Base-by-base conservation (phyloP, 2,329 filamentous ascomycete genomes). In the Cercospora zeina region DNA sequence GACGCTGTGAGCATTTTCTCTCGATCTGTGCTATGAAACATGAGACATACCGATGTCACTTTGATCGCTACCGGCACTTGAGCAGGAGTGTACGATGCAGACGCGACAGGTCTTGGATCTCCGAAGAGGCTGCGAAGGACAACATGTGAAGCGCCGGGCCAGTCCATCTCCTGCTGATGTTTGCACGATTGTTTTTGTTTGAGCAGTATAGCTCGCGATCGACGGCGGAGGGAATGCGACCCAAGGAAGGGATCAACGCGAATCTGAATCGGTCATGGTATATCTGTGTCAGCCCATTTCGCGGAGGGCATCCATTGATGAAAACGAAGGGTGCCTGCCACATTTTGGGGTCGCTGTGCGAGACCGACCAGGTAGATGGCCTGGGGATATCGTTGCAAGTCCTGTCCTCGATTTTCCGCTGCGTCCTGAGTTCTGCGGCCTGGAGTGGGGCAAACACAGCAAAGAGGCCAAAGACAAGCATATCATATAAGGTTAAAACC, bases 111-210 rank as follows among this genome's bases (percentile, higher is more conserved):
- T 39, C n/a, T 14, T 30, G 54, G 54, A 19, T 63, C 54, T 16
- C 61, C 61, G 19, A 65, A 65, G 9, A 64, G 55, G 50, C 63
- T 63, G 11, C 63, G 61, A 16, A 34, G 34, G 16, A 55, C 19
- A 39, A 55, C 19, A 27, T n/a, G 33, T 37, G 53, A 24, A 55
- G 34, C 34, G 16, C 34, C 19, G 21, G 53, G 27, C 34, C 33
- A 36, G n/a, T 37, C 53, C 53, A 55, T 55, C 9, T 42, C 24
- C 30, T 31, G 47, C 47, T 27, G n/a, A 33, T 31, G 11, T 27
- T 27, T 42, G 21, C 19, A 45, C 39, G 39, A 45, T 27, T 19
- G 39, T 45, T 19, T 42, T 21, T 45, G 39, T 13, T 3, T 9
- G 39, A 45, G 39, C 39, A 19, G 21, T 45, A 45, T 21, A 45